Percentiles rank a stretch among this genome's conserved stretches.
Evolutionary conservation across 768 basidiomycete genomes (phyloP).

Genomic region (Pleurotus sapidus): DNA sequence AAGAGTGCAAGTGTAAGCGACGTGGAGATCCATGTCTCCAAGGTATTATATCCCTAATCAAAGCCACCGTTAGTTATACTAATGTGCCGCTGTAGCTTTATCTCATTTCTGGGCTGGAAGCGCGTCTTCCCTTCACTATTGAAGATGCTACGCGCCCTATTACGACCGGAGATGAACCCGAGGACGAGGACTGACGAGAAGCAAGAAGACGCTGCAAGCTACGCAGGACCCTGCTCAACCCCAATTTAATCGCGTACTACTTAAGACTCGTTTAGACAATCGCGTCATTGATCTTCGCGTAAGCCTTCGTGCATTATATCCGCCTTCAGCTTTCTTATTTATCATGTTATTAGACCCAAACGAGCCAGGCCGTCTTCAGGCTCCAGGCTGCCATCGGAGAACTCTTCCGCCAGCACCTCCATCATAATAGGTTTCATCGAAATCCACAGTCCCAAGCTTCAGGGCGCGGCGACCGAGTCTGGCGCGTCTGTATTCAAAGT

Average conservation of each 20-base stretch:
- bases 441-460: slow-evolving; percentile 97
- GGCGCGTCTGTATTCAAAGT: slow-evolving; percentile 99
- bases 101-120: slow-evolving; percentile 78
- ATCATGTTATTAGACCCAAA: slow-evolving; percentile 62
- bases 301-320: slow-evolving; percentile 23
- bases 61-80: not conserved
- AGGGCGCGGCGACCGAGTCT: slow-evolving; percentile 95
- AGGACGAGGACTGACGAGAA: slow-evolving; percentile 30
- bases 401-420: slow-evolving; percentile 83
- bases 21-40: slow-evolving; percentile 80
- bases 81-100: slow-evolving; percentile 52
- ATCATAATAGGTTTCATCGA: slow-evolving; percentile 78
- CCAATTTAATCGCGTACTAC: slow-evolving; percentile 76
- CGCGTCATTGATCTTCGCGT: slow-evolving; percentile 92
- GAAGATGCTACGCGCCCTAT: slow-evolving; percentile 92
- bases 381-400: slow-evolving; percentile 87
- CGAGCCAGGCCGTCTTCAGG: slow-evolving; percentile 95
- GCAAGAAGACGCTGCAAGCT: not conserved
- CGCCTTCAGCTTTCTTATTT: not conserved
- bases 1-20: slow-evolving; percentile 88
- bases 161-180: slow-evolving; percentile 55
- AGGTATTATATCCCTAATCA: slow-evolving; percentile 42
- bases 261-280: slow-evolving; percentile 94
- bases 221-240: slow-evolving; percentile 11
- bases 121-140: slow-evolving; percentile 82